These are phyloP conservation scores for Phtheirospermum japonicum DNA, from an alignment of 257 asterid genomes.

Conservation along the genomic window DNA sequence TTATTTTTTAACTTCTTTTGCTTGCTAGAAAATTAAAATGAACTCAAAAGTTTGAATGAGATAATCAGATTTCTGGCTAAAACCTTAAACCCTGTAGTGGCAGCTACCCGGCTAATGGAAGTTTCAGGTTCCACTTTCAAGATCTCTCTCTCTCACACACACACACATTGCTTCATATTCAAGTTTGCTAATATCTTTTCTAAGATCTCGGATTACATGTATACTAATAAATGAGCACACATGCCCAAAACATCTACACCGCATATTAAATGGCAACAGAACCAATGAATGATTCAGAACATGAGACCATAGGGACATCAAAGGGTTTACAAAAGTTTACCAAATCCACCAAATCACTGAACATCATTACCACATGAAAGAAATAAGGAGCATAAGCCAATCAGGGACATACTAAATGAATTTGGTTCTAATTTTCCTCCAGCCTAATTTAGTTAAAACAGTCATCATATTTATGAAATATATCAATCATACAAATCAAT, in stretches of 20 bases:
- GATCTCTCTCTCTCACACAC: not conserved
- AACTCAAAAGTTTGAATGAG: not conserved
- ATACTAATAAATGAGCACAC: not conserved
- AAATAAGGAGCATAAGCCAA: slow-evolving; percentile 3
- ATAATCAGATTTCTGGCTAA: not conserved
- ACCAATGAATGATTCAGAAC: not conserved
- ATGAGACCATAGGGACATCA: not conserved
- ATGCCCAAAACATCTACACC: not conserved
- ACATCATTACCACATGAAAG: not conserved
- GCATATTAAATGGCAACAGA: not conserved
- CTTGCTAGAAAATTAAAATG: slow-evolving; percentile 1
- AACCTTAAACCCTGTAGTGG: not conserved
- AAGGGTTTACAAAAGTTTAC: too few species aligned
- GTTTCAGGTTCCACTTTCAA: not conserved
- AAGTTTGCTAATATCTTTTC: not conserved
- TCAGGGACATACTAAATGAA: not conserved
- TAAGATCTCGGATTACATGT: not conserved
- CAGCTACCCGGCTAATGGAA: not conserved
- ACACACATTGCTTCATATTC: not conserved
- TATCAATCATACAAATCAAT: slow-evolving; percentile 13
- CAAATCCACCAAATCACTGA: slow-evolving; percentile 1
- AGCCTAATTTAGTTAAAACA: not conserved
- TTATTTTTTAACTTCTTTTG: not conserved
- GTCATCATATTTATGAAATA: not conserved
- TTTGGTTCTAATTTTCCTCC: not conserved